Conservation (phyloP, 1,139 yeast species). For the Candida tropicalis region DNA sequence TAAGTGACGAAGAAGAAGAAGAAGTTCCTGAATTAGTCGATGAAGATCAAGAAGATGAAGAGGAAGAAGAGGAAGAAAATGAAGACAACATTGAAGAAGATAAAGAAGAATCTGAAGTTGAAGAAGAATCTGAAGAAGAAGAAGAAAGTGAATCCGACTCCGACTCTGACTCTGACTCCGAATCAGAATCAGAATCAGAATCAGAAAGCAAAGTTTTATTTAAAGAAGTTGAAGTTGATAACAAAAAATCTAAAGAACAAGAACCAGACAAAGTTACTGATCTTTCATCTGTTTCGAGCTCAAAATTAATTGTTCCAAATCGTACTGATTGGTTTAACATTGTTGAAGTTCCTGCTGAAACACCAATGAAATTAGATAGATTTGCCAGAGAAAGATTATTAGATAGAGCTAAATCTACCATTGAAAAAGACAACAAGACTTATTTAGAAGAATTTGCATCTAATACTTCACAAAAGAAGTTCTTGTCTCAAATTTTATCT, state of each 20-base stretch:
- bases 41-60: slow-evolving; percentile 31
- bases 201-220: slow-evolving; percentile 21
- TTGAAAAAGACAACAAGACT: slow-evolving; percentile 70
- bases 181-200: slow-evolving; percentile 5
- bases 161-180: slow-evolving; percentile 6
- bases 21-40: slow-evolving; percentile 27
- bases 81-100: slow-evolving; percentile 23
- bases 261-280: slow-evolving; percentile 48
- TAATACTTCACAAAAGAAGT: slow-evolving; percentile 83
- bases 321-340: slow-evolving; percentile 77
- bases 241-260: slow-evolving; percentile 17
- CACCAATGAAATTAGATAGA: slow-evolving; percentile 45
- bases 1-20: slow-evolving; percentile 34
- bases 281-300: slow-evolving; percentile 56
- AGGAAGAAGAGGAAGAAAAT: slow-evolving; percentile 22
- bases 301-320: slow-evolving; percentile 61
- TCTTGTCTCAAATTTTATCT: slow-evolving; percentile 83
- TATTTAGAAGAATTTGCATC: slow-evolving; percentile 79
- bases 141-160: slow-evolving; percentile 20
- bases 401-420: slow-evolving; percentile 65
- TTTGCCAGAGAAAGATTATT: slow-evolving; percentile 58
- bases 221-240: slow-evolving; percentile 22
- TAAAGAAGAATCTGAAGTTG: slow-evolving; percentile 18
- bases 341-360: slow-evolving; percentile 35
- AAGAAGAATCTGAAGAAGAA: slow-evolving; percentile 21